Evolutionary conservation across 257 asterid species (phyloP).

Genomic region (Ehretia macrophylla): DNA sequence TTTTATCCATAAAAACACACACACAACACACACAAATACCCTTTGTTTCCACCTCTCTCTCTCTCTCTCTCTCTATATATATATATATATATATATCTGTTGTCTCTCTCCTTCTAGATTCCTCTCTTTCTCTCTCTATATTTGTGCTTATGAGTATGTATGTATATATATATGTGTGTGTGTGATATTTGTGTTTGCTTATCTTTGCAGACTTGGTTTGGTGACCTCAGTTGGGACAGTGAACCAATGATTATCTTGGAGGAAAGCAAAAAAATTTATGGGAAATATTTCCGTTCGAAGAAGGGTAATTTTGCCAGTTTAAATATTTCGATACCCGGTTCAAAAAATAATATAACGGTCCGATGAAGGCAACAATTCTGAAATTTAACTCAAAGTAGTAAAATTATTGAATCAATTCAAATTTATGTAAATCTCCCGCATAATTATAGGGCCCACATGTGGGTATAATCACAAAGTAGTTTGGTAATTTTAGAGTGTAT

Average conservation of each 20-base stretch:
- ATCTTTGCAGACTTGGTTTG: not conserved
- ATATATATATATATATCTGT: not conserved
- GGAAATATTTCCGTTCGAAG: no score
- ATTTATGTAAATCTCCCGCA: no score
- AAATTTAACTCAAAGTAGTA: no score
- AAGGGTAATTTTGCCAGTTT: no score
- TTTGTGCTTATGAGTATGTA: not conserved
- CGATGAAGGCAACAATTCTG: no score
- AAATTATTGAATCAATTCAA: no score
- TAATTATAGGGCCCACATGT: no score
- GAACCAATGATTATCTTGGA: no score
- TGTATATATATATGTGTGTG: not conserved
- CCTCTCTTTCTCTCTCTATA: not conserved
- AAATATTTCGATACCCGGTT: not conserved
- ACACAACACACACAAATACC: not conserved
- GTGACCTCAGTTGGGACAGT: not conserved
- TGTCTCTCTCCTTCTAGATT: not conserved
- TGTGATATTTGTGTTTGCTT: not conserved
- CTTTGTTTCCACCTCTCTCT: not conserved
- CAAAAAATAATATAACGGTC: not conserved
- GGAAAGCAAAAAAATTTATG: no score
- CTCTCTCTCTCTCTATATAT: not conserved
- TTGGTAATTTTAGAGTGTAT: no score
- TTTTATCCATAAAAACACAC: constrained; percentile 29
- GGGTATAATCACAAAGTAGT: no score